Percentiles rank a stretch among this genome's conserved stretches.
Evolutionary conservation across 2,329 filamentous ascomycete species (phyloP).

Genomic region (Polytolypa hystricis): DNA sequence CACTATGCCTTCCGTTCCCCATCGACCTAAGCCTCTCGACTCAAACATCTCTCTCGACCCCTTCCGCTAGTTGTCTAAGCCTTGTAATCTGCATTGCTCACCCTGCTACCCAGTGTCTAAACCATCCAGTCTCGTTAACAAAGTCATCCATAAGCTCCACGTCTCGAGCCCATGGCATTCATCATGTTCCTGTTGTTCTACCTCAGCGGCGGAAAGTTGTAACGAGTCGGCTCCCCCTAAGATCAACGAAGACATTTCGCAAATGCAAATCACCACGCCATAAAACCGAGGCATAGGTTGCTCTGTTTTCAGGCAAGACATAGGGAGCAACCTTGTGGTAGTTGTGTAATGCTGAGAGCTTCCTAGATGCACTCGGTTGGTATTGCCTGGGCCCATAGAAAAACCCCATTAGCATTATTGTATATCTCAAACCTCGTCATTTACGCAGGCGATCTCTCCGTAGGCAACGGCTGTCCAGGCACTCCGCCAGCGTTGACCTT

Average conservation of each 20-base stretch:
- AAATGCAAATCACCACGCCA: conserved; percentile 33
- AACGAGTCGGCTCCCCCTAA: conserved; percentile 5
- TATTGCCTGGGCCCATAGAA: conserved; percentile 21
- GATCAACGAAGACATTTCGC: conserved; percentile 30
- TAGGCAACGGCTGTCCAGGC: conserved; percentile 20
- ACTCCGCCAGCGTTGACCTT: conserved; percentile 25
- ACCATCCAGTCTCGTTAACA: too few species aligned
- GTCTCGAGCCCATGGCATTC: too few species aligned
- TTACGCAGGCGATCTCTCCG: conserved; percentile 26
- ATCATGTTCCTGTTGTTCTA: too few species aligned
- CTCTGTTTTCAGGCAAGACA: conserved; percentile 20
- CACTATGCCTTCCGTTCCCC: too few species aligned
- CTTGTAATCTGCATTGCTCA: too few species aligned
- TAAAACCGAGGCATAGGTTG: conserved; percentile 19
- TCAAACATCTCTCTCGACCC: too few species aligned
- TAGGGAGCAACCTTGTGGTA: conserved; percentile 23
- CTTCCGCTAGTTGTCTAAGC: too few species aligned
- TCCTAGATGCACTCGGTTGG: conserved; percentile 20
- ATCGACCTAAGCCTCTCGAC: too few species aligned
- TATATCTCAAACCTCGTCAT: conserved; percentile 18
- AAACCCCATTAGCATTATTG: conserved; percentile 16
- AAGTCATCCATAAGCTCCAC: too few species aligned
- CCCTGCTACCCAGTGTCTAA: too few species aligned
- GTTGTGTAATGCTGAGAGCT: conserved; percentile 19
- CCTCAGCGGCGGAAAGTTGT: too few species aligned